Base-by-base conservation (phyloP, 2,329 filamentous ascomycete genomes). In the Nigrospora osmanthi region DNA sequence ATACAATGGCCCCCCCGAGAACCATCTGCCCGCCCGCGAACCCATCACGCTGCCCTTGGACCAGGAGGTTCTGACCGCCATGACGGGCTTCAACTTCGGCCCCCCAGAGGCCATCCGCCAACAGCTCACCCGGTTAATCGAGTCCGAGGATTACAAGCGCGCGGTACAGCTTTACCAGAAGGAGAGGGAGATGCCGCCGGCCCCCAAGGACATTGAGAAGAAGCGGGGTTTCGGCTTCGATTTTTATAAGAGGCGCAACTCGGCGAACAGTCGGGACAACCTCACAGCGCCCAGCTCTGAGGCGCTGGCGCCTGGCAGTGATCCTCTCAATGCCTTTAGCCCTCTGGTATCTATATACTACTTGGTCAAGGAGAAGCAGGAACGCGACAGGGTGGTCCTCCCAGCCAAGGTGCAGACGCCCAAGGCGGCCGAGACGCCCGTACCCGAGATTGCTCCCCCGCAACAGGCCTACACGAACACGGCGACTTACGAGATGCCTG, bases 31-130 rank as follows among this genome's bases (percentile, higher is more conserved):
- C 4, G 66, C 71, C 31, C 84, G 93, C 40, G 91, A 95, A 55
- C 89, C 93, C 2, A 65, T 97, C n/a, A 79, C 85, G 34, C 70
- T 94, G 13, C 90, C 91, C 6, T 70, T 98, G 11, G 91, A 97
- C 58, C 72, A 78, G 2, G 83, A 87, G 37, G 84, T 97, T 5
- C 80, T 98, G 46, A 80, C 88, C 40, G 90, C 87, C 54, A 98
- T 98, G 93, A 94, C 89, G 19, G 93, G 93, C 3, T 98, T 98
- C 63, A 95, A 97, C 63, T 98, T 97, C 68, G 93, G 93, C 1
- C 78, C 88, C 1, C 78, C 89, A 1, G 89, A 96, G 43, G 79
- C 80, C 46, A 96, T 98, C 59, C 83, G 80, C 46, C 71, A 80
- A 3, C 88, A 96, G 60, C 76, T 98, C 37, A 87, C 82, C 11